phyloP scores from a whole-genome alignment of 306 rosid species.

The Cucurbita moschata region DNA sequence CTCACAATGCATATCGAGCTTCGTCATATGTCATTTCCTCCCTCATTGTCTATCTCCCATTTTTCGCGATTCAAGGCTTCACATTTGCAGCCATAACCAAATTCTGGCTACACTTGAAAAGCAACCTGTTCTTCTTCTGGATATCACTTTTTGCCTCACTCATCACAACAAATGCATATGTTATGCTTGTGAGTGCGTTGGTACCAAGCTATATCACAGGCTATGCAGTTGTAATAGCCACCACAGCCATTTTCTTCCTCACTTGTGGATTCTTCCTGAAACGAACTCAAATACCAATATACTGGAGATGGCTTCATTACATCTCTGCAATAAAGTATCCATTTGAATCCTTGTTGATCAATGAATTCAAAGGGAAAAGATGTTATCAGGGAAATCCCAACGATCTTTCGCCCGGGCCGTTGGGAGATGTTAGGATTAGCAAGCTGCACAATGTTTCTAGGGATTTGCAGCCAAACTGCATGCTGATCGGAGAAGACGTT shows the following conservation, averaged over 20 bases:
- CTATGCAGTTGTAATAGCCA: slow-evolving; percentile 81
- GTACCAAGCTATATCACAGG: slow-evolving; percentile 92
- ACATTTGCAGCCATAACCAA: slow-evolving; percentile 73
- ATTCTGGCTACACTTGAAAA: slow-evolving; percentile 29
- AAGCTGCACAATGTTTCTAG: slow-evolving; percentile 3
- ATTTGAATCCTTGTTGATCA: slow-evolving; percentile 65
- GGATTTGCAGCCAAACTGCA: slow-evolving; percentile 10
- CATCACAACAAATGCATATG: slow-evolving; percentile 74
- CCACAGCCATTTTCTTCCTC: slow-evolving; percentile 82
- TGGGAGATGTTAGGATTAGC: slow-evolving; percentile 35
- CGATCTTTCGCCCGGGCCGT: slow-evolving; percentile 59
- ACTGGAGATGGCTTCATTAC: slow-evolving; percentile 83
- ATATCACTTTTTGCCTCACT: slow-evolving; percentile 61
- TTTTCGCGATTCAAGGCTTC: slow-evolving; percentile 69
- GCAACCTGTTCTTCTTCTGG: slow-evolving; percentile 45
- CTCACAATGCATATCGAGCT: slow-evolving; percentile 84
- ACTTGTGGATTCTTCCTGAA: slow-evolving; percentile 81
- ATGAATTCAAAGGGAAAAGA: slow-evolving; percentile 47
- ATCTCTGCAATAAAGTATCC: slow-evolving; percentile 85
- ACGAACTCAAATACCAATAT: slow-evolving; percentile 32
- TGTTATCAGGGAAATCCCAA: slow-evolving; percentile 37
- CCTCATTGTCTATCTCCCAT: slow-evolving; percentile 73
- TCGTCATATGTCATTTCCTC: slow-evolving; percentile 73
- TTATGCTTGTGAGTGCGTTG: slow-evolving; percentile 80
- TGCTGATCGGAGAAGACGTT: slow-evolving; percentile 53